Percentiles rank a stretch among this genome's conserved stretches.
These are phyloP conservation scores for Colletotrichum sp. DNA, from an alignment of 2,329 filamentous ascomycete species.

Conservation along the genomic window DNA sequence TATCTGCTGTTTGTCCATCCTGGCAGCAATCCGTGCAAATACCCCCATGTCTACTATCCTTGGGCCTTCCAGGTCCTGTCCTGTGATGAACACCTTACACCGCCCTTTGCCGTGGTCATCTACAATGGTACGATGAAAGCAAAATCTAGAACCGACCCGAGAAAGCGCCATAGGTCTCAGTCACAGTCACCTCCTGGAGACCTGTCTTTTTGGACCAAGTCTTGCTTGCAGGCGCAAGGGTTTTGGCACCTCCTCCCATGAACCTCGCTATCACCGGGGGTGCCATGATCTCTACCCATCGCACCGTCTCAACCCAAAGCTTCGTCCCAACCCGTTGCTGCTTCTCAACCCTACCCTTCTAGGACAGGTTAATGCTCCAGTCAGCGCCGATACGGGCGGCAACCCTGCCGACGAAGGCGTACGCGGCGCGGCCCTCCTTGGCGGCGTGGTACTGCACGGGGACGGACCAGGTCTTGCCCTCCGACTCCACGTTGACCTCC, in stretches of 20 bases:
- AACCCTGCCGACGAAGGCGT: conserved; percentile 56
- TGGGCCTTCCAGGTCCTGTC: not conserved
- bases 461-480: conserved; percentile 58
- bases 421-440: conserved; percentile 51
- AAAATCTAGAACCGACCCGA: not conserved
- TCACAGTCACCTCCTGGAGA: not conserved
- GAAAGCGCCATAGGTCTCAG: not conserved
- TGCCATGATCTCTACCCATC: not conserved
- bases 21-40: not conserved
- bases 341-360: not conserved
- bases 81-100: not conserved
- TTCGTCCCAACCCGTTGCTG: not conserved
- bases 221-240: not conserved
- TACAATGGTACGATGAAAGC: not conserved
- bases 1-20: not conserved
- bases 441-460: conserved; percentile 64
- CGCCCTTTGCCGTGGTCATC: conserved; percentile 1
- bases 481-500: conserved; percentile 58
- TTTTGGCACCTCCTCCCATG: not conserved
- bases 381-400: conserved; percentile 57
- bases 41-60: not conserved
- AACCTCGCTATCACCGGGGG: not conserved
- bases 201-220: not conserved
- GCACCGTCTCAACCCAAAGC: not conserved
- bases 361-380: conserved; percentile 49